Percentiles rank a stretch among this genome's conserved stretches.
Conservation (phyloP, 2,329 filamentous ascomycete species). For the Alternaria consortialis region DNA sequence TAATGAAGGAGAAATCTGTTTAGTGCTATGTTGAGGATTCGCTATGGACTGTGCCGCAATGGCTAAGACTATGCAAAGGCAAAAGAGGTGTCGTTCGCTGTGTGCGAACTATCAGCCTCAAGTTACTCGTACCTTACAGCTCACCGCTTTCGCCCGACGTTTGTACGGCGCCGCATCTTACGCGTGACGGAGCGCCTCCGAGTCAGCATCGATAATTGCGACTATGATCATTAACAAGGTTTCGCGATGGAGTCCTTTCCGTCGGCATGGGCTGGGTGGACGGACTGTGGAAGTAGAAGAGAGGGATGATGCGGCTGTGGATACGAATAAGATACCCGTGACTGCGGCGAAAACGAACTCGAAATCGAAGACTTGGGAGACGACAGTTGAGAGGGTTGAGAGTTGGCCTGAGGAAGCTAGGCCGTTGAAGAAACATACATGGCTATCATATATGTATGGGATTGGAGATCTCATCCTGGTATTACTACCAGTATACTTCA, state of each 20-base stretch:
- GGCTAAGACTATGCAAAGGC: constrained; percentile 2
- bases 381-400: constrained; percentile 31
- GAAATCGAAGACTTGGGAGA: constrained; percentile 36
- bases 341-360: background rate
- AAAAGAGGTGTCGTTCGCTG: constrained; percentile 39
- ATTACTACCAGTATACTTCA: constrained; percentile 45
- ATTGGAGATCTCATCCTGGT: constrained; percentile 43
- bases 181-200: constrained; percentile 17
- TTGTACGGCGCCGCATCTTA: background rate
- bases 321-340: constrained; percentile 15
- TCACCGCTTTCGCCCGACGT: background rate
- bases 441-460: constrained; percentile 30
- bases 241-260: constrained; percentile 25
- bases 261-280: constrained; percentile 12
- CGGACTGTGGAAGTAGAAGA: constrained; percentile 7
- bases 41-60: constrained; percentile 36
- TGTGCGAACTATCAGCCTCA: constrained; percentile 31
- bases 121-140: constrained; percentile 12
- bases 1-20: constrained; percentile 9
- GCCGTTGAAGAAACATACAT: constrained; percentile 33
- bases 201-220: background rate
- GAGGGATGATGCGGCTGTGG: background rate
- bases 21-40: constrained; percentile 26
- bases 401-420: constrained; percentile 44
- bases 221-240: constrained; percentile 22